Conservation (phyloP, 2,329 filamentous ascomycete species). For the Colletotrichum eleusines region DNA sequence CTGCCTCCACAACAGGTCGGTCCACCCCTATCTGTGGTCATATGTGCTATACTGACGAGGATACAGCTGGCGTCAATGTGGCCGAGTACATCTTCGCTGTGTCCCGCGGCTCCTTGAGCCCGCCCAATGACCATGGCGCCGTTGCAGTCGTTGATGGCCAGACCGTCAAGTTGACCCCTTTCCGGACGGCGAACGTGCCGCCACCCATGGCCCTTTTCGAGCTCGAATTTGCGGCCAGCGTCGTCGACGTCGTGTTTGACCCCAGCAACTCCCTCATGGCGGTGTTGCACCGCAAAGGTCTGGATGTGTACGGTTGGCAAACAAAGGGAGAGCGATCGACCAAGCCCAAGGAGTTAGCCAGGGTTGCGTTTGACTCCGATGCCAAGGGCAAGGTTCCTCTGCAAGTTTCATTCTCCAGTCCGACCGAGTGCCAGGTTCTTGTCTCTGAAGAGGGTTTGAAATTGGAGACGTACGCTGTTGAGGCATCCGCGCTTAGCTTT, state of each 20-base stretch:
- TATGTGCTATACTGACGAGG: slow-evolving; percentile 38
- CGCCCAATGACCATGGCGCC: slow-evolving; percentile 82
- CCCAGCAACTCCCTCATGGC: slow-evolving; percentile 74
- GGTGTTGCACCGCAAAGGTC: slow-evolving; percentile 74
- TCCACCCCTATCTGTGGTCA: background rate
- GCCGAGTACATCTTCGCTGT: slow-evolving; percentile 77
- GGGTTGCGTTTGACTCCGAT: slow-evolving; percentile 54
- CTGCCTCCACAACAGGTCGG: slow-evolving; percentile 65
- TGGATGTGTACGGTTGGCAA: slow-evolving; percentile 79
- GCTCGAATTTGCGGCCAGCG: slow-evolving; percentile 70
- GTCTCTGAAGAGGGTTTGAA: slow-evolving; percentile 45
- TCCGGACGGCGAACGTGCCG: slow-evolving; percentile 86
- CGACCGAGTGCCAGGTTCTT: slow-evolving; percentile 49
- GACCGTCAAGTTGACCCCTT: slow-evolving; percentile 84
- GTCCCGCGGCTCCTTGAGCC: slow-evolving; percentile 74
- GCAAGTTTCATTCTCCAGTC: slow-evolving; percentile 49
- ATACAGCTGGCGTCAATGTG: slow-evolving; percentile 63
- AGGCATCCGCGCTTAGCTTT: background rate
- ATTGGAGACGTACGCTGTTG: slow-evolving; percentile 29
- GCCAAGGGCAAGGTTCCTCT: slow-evolving; percentile 43
- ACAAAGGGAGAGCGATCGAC: slow-evolving; percentile 66
- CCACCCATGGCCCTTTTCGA: slow-evolving; percentile 93
- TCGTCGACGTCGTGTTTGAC: slow-evolving; percentile 81
- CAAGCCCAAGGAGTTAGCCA: slow-evolving; percentile 56
- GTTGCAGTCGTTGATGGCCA: slow-evolving; percentile 88